Conservation (phyloP, 1,284 basidiomycete genomes). For the Taiwanofungus camphoratus region DNA sequence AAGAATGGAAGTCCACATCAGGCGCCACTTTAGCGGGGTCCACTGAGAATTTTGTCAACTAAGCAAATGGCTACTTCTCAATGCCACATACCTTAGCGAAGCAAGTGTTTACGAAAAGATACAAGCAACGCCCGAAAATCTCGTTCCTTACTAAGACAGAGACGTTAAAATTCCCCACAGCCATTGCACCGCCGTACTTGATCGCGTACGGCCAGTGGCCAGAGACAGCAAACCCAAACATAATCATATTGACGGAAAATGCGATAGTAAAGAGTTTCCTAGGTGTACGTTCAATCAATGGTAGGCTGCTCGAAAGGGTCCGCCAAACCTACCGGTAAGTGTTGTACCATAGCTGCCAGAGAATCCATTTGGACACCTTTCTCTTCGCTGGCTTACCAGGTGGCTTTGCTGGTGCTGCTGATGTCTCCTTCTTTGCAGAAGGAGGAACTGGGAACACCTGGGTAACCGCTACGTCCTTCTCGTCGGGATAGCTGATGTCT, state of each 20-base stretch:
- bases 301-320: too few species aligned
- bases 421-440: conserved; percentile 37
- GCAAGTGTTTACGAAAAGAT: conserved; percentile 42
- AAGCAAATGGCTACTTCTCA: too few species aligned
- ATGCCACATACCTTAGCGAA: conserved; percentile 52
- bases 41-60: conserved; percentile 37
- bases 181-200: conserved; percentile 55
- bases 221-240: conserved; percentile 53
- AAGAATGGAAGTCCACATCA: conserved; percentile 64
- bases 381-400: conserved; percentile 30
- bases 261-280: conserved; percentile 65
- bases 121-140: conserved; percentile 49
- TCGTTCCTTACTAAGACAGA: conserved; percentile 54
- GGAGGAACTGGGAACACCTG: conserved; percentile 27
- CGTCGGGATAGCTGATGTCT: conserved; percentile 24
- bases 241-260: conserved; percentile 54
- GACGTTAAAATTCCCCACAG: conserved; percentile 47
- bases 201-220: conserved; percentile 60
- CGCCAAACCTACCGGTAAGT: conserved; percentile 46
- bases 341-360: conserved; percentile 63
- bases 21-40: conserved; percentile 64
- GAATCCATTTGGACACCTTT: conserved; percentile 51
- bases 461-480: conserved; percentile 30
- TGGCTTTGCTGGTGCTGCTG: conserved; percentile 26
- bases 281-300: background rate